Conservation (phyloP, 75 land plant species). For the Selaginella moellendorffii region DNA sequence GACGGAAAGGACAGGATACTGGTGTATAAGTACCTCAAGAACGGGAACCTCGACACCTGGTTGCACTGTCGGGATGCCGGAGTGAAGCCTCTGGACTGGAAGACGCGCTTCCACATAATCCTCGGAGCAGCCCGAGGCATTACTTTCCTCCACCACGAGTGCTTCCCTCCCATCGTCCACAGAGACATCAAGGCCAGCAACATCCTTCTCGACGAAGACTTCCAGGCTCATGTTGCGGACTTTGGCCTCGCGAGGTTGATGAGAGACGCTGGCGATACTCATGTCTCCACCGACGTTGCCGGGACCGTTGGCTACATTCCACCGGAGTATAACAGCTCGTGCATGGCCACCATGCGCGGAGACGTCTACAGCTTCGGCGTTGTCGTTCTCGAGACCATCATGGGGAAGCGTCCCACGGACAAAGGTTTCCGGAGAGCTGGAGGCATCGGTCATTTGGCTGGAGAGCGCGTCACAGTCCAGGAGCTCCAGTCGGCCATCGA, state of each 20-base stretch:
- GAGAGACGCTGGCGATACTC: background rate
- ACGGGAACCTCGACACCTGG: slow-evolving; percentile 4
- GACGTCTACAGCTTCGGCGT: slow-evolving; percentile 9
- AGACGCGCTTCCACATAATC: slow-evolving; percentile 51
- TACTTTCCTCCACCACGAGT: slow-evolving; percentile 88
- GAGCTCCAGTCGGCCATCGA: background rate
- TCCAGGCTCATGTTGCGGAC: background rate
- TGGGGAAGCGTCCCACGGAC: slow-evolving; percentile 1
- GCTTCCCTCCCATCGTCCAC: slow-evolving; percentile 83
- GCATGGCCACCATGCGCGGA: background rate
- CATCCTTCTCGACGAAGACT: background rate
- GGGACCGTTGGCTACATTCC: background rate
- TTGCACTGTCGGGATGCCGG: slow-evolving; percentile 9
- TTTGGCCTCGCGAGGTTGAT: background rate
- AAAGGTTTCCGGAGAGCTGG: background rate
- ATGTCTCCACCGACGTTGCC: background rate
- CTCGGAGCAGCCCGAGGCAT: slow-evolving; percentile 89
- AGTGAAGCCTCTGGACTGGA: slow-evolving; percentile 53
- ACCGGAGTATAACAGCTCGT: background rate
- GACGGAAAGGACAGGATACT: slow-evolving; percentile 5
- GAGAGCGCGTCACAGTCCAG: background rate
- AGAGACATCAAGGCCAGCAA: slow-evolving; percentile 74
- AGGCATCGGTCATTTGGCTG: background rate
- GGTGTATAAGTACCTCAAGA: slow-evolving; percentile 5
- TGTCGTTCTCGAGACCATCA: background rate